phyloP scores from a whole-genome alignment of 2,329 filamentous ascomycete species.

The Calcarisporium arbuscula region DNA sequence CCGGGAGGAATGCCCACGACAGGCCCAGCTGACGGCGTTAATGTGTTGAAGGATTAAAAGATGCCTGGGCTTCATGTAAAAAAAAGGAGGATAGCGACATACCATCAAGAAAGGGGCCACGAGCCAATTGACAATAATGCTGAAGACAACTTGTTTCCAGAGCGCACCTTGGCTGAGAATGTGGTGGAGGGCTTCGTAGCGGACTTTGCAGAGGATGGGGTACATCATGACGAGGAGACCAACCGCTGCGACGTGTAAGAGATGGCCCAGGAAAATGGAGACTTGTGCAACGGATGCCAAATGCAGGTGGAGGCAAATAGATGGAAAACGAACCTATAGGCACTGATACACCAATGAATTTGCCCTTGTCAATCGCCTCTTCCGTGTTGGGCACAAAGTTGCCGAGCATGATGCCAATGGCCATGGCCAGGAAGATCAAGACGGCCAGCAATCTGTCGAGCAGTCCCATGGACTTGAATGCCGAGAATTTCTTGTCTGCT shows the following conservation, averaged over 20 bases:
- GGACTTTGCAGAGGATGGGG: conserved; percentile 82
- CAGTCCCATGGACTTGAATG: conserved; percentile 49
- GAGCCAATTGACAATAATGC: conserved; percentile 75
- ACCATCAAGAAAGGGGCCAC: conserved; percentile 79
- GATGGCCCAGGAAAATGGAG: background rate
- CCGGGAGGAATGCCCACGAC: conserved; percentile 62
- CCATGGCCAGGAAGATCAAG: conserved; percentile 77
- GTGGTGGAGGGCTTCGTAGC: conserved; percentile 66
- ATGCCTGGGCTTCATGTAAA: background rate
- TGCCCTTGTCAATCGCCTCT: conserved; percentile 58
- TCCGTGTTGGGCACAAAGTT: conserved; percentile 64
- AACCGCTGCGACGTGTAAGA: conserved; percentile 50
- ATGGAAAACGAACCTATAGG: conserved; percentile 49
- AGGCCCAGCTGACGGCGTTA: conserved; percentile 46
- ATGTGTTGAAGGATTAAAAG: no score
- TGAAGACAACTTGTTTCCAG: conserved; percentile 77
- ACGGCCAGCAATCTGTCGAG: conserved; percentile 59
- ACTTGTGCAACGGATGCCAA: background rate
- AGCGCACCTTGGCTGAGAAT: conserved; percentile 55
- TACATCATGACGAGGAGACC: conserved; percentile 92
- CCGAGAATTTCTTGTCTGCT: conserved; percentile 25
- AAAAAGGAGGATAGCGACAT: conserved; percentile 8
- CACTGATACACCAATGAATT: conserved; percentile 63
- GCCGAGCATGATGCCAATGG: conserved; percentile 65
- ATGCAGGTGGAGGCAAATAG: no score